Evolutionary conservation across 2,329 filamentous ascomycete genomes (phyloP), one percentile per base, ranked within the genome.

Genomic region (Diplodia mutila): DNA sequence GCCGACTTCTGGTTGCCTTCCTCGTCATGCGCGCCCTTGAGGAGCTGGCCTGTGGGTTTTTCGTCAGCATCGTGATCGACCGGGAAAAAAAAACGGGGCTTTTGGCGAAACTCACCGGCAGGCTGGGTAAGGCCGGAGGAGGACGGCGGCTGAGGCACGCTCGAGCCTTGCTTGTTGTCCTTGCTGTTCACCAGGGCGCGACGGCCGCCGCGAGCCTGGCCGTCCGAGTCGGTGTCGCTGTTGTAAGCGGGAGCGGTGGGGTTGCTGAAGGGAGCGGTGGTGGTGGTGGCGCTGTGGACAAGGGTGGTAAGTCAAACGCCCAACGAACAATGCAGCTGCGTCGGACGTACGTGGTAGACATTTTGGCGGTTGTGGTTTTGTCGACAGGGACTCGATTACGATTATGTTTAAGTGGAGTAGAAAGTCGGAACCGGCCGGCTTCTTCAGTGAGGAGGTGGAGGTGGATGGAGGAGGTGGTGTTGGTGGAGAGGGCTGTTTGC

Each of bases 1-100:
- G 87, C 85, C 49, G 84, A 77, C 77, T 87, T 89, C 68, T 85
- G 80, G 72, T 86, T 84, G 69, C 87, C 86, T 65, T 87, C 78
- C 34, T 85, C 83, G 69, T 87, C 85, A 37, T 84, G 83, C 16
- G 86, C 82, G 12, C 86, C 86, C 75, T 84, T 85, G 69, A 89
- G 83, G 39, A 89, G 82, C 71, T 83, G 80, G 66, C 85, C 84
- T 85, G 63, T n/a, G 6, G 29, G 29, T 34, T 5, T 9, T 34
- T 16, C 39, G 18, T 27, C 16, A 52, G 49, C 9, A 16, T 52
- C 12, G 16, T 39, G 8, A 32, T 39, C n/a, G 21, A 8, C 18
- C n/a, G n/a, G n/a, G n/a, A n/a, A n/a, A n/a, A n/a, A n/a, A n/a
- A n/a, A n/a, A n/a, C n/a, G n/a, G n/a, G n/a, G 3, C 7, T 37